These are phyloP conservation scores for Escovopsis sp. DNA, from an alignment of 2,329 filamentous ascomycete genomes.

Conservation along the genomic window DNA sequence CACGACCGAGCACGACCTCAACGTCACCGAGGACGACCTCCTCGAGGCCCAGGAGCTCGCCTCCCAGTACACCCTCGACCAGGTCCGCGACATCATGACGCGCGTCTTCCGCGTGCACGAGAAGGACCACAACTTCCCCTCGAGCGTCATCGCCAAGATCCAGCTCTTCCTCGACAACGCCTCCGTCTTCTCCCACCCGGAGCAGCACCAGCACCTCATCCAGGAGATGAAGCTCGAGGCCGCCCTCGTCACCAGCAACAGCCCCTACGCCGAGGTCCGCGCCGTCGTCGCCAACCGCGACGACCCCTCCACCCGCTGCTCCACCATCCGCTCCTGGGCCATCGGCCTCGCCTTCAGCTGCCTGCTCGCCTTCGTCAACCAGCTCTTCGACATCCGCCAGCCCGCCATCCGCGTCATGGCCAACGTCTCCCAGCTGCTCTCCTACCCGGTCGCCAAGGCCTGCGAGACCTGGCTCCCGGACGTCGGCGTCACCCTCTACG, in stretches of 20 bases:
- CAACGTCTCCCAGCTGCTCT: slow-evolving; percentile 40
- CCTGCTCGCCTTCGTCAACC: slow-evolving; percentile 35
- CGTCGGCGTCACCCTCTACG: slow-evolving; percentile 29
- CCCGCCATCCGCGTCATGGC: slow-evolving; percentile 38
- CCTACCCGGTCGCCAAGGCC: slow-evolving; percentile 37
- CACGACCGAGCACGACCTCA: slow-evolving; percentile 22
- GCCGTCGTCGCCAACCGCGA: slow-evolving; percentile 42
- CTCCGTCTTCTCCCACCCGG: slow-evolving; percentile 26
- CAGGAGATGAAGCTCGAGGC: slow-evolving; percentile 40
- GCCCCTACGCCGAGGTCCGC: slow-evolving; percentile 41
- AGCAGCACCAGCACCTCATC: slow-evolving; percentile 32
- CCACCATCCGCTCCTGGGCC: slow-evolving; percentile 38
- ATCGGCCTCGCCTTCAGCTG: slow-evolving; percentile 37
- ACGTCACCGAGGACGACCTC: slow-evolving; percentile 30
- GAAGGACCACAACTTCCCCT: slow-evolving; percentile 28
- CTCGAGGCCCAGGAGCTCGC: slow-evolving; percentile 30
- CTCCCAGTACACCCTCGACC: slow-evolving; percentile 25
- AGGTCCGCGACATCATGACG: slow-evolving; percentile 27
- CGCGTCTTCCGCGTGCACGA: slow-evolving; percentile 25
- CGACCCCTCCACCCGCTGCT: slow-evolving; percentile 30
- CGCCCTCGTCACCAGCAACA: slow-evolving; percentile 38
- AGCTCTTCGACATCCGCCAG: slow-evolving; percentile 42
- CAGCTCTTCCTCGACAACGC: slow-evolving; percentile 28
- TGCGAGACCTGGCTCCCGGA: slow-evolving; percentile 36
- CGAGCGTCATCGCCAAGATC: slow-evolving; percentile 24